Evolutionary conservation across 768 basidiomycete species (phyloP).

Genomic region (Auriscalpium vulgare): DNA sequence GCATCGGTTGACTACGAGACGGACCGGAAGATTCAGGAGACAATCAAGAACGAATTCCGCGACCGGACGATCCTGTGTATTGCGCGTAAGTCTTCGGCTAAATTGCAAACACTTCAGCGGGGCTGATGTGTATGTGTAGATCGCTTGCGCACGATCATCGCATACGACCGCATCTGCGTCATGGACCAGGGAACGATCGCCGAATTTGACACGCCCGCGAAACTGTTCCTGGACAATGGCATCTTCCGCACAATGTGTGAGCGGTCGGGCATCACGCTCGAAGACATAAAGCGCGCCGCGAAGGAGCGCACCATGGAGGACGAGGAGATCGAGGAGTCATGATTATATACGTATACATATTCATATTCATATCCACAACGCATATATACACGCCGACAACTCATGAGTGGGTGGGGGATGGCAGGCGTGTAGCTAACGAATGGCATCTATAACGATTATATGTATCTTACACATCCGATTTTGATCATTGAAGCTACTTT

Average conservation of each 20-base stretch:
- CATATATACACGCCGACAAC: too few relatives aligned
- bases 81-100: conserved; percentile 66
- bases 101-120: too few relatives aligned
- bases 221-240: conserved; percentile 50
- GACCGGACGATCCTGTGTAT: conserved; percentile 85
- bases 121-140: conserved; percentile 32
- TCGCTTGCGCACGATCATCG: conserved; percentile 79
- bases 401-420: too few relatives aligned
- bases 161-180: conserved; percentile 85
- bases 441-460: too few relatives aligned
- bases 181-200: conserved; percentile 74
- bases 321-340: too few relatives aligned
- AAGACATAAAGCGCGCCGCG: conserved; percentile 49
- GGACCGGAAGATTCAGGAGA: conserved; percentile 85
- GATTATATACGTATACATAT: too few relatives aligned
- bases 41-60: conserved; percentile 76
- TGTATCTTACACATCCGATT: too few relatives aligned
- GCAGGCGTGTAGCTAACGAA: too few relatives aligned
- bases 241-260: conserved; percentile 87
- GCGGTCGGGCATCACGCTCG: conserved; percentile 63
- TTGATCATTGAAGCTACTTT: too few relatives aligned
- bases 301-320: conserved; percentile 10
- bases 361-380: too few relatives aligned
- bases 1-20: conserved; percentile 89
- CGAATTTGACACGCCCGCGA: conserved; percentile 79